Conservation (phyloP, 306 rosid species). For the Corylus americana region DNA sequence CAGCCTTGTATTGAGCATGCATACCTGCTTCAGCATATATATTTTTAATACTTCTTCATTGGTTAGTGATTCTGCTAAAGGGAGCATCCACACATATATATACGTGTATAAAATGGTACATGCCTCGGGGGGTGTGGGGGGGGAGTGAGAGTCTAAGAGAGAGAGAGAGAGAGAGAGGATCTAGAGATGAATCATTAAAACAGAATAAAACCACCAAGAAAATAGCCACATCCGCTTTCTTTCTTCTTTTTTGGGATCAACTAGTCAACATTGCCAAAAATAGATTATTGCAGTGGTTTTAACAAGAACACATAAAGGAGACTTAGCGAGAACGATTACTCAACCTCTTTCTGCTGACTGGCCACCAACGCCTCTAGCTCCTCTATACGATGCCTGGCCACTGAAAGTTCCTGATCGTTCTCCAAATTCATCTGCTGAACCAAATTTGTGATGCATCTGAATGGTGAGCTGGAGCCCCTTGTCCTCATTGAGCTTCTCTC, state of each 20-base stretch:
- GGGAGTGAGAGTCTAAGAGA: neutral
- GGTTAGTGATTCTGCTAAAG: neutral
- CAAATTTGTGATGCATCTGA: slow-evolving; percentile 84
- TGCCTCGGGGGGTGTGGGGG: neutral
- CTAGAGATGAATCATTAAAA: too few species aligned
- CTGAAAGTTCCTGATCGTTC: slow-evolving; percentile 82
- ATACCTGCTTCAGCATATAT: slow-evolving; percentile 51
- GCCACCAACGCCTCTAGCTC: slow-evolving; percentile 80
- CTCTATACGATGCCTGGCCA: slow-evolving; percentile 62
- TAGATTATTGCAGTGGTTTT: neutral
- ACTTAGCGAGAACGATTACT: slow-evolving; percentile 12
- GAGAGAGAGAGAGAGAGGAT: neutral
- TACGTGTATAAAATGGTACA: neutral
- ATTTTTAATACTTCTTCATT: slow-evolving; percentile 1
- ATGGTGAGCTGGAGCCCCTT: slow-evolving; percentile 92
- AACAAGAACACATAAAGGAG: slow-evolving; percentile 18
- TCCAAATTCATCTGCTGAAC: slow-evolving; percentile 91
- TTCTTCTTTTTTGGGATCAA: neutral
- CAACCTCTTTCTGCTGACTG: slow-evolving; percentile 78
- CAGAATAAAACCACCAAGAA: neutral
- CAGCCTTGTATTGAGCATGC: slow-evolving; percentile 77
- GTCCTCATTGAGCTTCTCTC: slow-evolving; percentile 70
- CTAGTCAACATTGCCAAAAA: neutral
- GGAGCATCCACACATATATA: neutral
- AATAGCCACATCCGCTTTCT: neutral